A percentile compares a stretch with the other conserved stretches of the same genome.
These are phyloP conservation scores for Pichiaceae sp. DNA, from an alignment of 1,139 yeast genomes.

Conservation along the genomic window DNA sequence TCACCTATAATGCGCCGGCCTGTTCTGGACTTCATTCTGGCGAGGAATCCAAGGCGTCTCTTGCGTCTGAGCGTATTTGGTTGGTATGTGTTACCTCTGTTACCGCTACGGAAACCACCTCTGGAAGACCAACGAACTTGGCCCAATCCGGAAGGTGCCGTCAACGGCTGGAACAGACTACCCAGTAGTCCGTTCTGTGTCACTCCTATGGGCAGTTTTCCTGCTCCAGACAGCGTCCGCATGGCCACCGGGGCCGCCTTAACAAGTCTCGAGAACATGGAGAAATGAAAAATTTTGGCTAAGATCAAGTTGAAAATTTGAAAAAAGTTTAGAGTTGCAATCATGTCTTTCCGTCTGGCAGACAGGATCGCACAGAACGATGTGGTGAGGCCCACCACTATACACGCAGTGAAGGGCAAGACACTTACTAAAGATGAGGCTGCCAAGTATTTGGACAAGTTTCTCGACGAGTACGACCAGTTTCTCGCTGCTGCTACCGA, in stretches of 20 bases:
- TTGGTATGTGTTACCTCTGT: constrained; percentile 89
- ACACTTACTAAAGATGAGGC: constrained; percentile 33
- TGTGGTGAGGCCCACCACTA: constrained; percentile 44
- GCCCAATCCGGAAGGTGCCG: constrained; percentile 7
- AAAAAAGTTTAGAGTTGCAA: background rate
- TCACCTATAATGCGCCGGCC: constrained; percentile 76
- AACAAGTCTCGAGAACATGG: background rate
- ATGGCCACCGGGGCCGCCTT: background rate
- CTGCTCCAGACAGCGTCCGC: background rate
- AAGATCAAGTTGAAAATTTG: background rate
- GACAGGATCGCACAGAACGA: constrained; percentile 36
- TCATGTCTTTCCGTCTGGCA: constrained; percentile 10
- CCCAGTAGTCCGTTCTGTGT: background rate
- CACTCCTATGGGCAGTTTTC: background rate
- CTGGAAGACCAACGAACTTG: constrained; percentile 34
- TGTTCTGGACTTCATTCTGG: constrained; percentile 69
- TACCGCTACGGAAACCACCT: constrained; percentile 74
- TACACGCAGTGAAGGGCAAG: constrained; percentile 26
- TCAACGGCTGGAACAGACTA: background rate
- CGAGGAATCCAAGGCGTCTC: constrained; percentile 83
- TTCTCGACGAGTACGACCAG: constrained; percentile 30
- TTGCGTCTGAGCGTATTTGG: constrained; percentile 88
- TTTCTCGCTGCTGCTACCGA: constrained; percentile 5
- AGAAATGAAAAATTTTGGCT: background rate
- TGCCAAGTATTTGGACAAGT: constrained; percentile 37